Evolutionary conservation across 2,329 filamentous ascomycete species (phyloP).

Genomic region (Lasiodiplodia hormozganensis): DNA sequence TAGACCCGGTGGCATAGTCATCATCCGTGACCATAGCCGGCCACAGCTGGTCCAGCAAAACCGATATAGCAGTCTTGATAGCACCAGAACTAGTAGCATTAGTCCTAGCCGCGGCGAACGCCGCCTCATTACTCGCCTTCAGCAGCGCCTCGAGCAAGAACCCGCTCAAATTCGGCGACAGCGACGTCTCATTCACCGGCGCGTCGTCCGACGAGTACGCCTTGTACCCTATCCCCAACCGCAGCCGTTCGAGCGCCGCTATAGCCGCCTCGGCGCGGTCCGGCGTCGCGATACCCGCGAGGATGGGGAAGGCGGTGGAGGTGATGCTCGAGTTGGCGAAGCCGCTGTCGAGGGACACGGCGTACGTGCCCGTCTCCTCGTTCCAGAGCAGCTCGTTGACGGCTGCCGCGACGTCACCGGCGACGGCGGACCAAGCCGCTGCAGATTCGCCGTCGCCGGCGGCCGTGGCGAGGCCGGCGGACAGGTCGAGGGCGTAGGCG

Average conservation of each 20-base stretch:
- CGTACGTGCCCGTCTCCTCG: constrained; percentile 40
- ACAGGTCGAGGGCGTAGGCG: constrained; percentile 37
- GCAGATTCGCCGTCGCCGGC: constrained; percentile 40
- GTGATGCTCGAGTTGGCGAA: constrained; percentile 38
- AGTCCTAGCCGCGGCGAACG: not conserved
- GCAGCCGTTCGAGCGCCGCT: constrained; percentile 40
- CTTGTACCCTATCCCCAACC: constrained; percentile 48
- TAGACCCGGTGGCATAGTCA: constrained; percentile 47
- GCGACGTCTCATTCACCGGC: constrained; percentile 38
- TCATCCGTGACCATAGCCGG: constrained; percentile 50
- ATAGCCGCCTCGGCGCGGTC: constrained; percentile 41
- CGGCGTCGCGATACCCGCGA: constrained; percentile 43
- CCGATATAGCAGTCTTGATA: constrained; percentile 28
- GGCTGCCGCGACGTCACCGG: constrained; percentile 35
- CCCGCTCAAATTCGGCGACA: constrained; percentile 56
- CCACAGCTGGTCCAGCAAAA: constrained; percentile 51
- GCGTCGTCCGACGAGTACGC: constrained; percentile 35
- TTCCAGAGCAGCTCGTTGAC: constrained; percentile 47
- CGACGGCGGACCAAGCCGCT: constrained; percentile 34
- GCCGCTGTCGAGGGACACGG: constrained; percentile 34
- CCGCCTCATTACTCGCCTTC: constrained; percentile 34
- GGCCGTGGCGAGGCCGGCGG: constrained; percentile 41
- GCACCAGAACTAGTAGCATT: not conserved
- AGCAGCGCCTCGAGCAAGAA: constrained; percentile 51
- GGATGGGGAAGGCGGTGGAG: constrained; percentile 44